Evolutionary conservation across 1,284 basidiomycete species (phyloP).

Genomic region (Cutaneotrichosporon sp.): DNA sequence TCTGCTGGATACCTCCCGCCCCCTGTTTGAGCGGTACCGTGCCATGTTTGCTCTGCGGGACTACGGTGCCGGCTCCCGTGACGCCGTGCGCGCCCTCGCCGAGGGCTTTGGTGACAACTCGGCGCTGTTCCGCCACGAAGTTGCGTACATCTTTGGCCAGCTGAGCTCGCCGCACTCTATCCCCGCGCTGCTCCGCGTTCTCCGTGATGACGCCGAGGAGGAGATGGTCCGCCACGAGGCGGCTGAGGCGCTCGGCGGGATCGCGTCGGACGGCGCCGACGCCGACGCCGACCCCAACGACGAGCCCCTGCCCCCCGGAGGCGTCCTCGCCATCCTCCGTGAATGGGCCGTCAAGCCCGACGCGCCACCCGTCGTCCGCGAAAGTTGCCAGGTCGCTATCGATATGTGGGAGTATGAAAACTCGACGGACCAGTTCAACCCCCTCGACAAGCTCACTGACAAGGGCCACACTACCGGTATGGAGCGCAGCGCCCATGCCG

Average conservation of each 20-base stretch:
- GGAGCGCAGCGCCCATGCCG: constrained; percentile 43
- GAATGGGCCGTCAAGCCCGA: constrained; percentile 76
- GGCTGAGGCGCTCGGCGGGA: constrained; percentile 94
- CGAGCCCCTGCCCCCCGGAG: constrained; percentile 34
- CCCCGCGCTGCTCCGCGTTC: constrained; percentile 72
- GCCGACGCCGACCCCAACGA: constrained; percentile 32
- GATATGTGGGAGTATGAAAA: constrained; percentile 98
- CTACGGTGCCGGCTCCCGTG: constrained; percentile 59
- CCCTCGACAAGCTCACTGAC: constrained; percentile 56
- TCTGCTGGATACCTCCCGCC: constrained; percentile 63
- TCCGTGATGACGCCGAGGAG: constrained; percentile 68
- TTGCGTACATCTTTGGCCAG: constrained; percentile 97
- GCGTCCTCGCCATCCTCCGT: constrained; percentile 76
- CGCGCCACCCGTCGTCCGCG: constrained; percentile 82
- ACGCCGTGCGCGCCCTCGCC: constrained; percentile 84
- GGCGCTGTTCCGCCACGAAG: constrained; percentile 92
- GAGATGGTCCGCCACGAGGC: constrained; percentile 99
- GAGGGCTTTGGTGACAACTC: constrained; percentile 80
- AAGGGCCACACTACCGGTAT: constrained; percentile 42
- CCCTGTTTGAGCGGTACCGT: constrained; percentile 90
- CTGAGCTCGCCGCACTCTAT: constrained; percentile 84
- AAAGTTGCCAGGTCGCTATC: constrained; percentile 93
- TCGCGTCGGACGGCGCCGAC: constrained; percentile 69
- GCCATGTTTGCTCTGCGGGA: constrained; percentile 98
- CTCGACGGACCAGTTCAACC: constrained; percentile 77